These are phyloP conservation scores for Sphaerulina populicola DNA, from an alignment of 2,329 filamentous ascomycete species.

Conservation along the genomic window DNA sequence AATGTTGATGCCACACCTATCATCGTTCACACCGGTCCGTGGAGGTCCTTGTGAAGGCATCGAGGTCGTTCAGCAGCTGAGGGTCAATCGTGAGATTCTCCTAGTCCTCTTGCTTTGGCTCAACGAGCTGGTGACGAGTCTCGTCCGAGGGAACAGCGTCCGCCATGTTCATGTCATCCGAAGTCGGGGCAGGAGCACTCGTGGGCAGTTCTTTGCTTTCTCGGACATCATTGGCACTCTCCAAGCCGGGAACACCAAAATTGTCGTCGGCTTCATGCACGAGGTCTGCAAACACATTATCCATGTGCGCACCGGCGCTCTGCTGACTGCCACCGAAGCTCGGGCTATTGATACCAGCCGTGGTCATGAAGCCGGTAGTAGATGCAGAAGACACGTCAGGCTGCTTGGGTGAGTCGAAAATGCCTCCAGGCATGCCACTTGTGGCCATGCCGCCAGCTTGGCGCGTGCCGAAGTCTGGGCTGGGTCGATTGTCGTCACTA, in stretches of 20 bases:
- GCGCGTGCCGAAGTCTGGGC: conserved; percentile 12
- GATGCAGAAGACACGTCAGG: conserved; percentile 12
- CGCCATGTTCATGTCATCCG: neutral
- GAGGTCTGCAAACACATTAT: conserved; percentile 33
- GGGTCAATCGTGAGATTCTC: neutral
- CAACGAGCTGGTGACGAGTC: conserved; percentile 4
- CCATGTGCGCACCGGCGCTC: conserved; percentile 26
- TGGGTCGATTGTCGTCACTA: conserved; percentile 7
- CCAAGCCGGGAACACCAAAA: conserved; percentile 17
- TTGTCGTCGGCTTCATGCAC: conserved; percentile 30
- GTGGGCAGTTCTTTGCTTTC: conserved; percentile 12
- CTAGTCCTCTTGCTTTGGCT: conserved; percentile 6
- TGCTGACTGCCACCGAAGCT: conserved; percentile 29
- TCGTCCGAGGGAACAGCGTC: neutral
- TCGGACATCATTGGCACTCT: conserved; percentile 19
- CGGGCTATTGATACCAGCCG: conserved; percentile 27
- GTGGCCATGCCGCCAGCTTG: conserved; percentile 12
- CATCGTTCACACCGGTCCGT: no score
- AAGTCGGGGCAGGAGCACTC: neutral
- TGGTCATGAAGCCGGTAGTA: conserved; percentile 16
- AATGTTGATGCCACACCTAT: neutral
- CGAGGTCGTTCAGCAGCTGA: neutral
- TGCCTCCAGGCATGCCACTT: conserved; percentile 19
- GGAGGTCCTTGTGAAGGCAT: no score
- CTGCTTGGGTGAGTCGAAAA: conserved; percentile 31